Evolutionary conservation across 352 stramenopile species (phyloP).

Genomic region (Phytopythium sindhum): DNA sequence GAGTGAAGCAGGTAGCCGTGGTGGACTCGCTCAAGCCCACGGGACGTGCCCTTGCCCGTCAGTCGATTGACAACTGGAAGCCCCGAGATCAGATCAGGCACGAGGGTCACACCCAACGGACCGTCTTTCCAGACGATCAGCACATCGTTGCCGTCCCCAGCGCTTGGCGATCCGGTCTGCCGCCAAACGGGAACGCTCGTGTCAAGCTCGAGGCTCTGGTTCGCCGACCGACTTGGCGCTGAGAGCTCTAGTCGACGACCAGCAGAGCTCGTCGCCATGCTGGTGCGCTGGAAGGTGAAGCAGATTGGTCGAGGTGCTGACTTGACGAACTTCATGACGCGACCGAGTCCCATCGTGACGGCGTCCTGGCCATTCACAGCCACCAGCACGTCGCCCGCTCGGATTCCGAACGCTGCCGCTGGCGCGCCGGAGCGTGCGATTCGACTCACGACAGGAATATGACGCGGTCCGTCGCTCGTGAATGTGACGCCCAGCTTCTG

Average conservation of each 20-base stretch:
- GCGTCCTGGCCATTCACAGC: slow-evolving; percentile 55
- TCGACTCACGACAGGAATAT: slow-evolving; percentile 46
- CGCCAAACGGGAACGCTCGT: not conserved
- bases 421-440: slow-evolving; percentile 9
- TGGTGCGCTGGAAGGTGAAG: slow-evolving; percentile 52
- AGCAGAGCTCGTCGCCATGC: not conserved
- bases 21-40: slow-evolving; percentile 34
- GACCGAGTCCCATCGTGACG: slow-evolving; percentile 32
- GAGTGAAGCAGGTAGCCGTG: slow-evolving; percentile 44
- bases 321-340: slow-evolving; percentile 34
- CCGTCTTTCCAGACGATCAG: slow-evolving; percentile 50
- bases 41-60: slow-evolving; percentile 53
- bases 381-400: slow-evolving; percentile 46
- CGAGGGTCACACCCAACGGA: slow-evolving; percentile 46
- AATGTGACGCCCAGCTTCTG: slow-evolving; percentile 45
- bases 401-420: slow-evolving; percentile 11
- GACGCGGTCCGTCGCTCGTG: slow-evolving; percentile 34
- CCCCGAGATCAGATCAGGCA: slow-evolving; percentile 46
- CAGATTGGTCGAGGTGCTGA: slow-evolving; percentile 30
- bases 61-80: slow-evolving; percentile 57
- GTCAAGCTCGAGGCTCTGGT: not conserved
- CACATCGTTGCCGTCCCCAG: slow-evolving; percentile 14
- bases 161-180: not conserved
- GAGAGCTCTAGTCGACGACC: not conserved
- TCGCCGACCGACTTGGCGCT: not conserved